Conservation (phyloP, 23 red algal genomes). For the Gracilariopsis chorda region DNA sequence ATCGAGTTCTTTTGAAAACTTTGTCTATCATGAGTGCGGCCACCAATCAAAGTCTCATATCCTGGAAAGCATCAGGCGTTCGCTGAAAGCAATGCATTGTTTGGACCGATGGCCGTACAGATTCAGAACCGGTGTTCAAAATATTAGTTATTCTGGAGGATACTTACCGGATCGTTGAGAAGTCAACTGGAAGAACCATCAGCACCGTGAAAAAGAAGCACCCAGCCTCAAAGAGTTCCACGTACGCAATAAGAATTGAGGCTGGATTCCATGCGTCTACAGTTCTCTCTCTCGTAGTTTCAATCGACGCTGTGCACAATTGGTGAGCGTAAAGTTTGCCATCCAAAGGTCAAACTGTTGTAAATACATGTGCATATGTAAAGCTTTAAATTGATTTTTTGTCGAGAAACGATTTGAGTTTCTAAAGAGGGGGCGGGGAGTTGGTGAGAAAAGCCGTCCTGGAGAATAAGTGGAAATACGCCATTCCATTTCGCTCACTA, state of each 20-base stretch:
- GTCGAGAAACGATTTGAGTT: too few species aligned
- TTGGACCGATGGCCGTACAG: neutral
- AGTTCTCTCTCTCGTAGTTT: neutral
- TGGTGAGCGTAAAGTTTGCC: too few species aligned
- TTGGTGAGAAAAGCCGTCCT: too few species aligned
- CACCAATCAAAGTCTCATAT: neutral
- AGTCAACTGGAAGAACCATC: neutral
- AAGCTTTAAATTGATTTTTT: too few species aligned
- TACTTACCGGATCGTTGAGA: neutral
- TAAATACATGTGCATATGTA: too few species aligned
- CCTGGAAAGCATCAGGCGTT: neutral
- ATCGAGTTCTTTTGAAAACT: neutral
- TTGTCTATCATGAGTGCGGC: neutral
- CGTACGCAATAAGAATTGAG: neutral
- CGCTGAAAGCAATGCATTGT: neutral
- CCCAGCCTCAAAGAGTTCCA: neutral
- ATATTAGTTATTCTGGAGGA: neutral
- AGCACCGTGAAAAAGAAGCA: neutral
- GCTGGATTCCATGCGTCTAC: neutral
- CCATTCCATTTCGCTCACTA: too few species aligned
- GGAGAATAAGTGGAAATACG: too few species aligned
- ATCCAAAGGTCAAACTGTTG: too few species aligned
- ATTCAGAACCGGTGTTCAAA: neutral
- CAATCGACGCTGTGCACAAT: neutral
- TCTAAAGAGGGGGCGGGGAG: too few species aligned